Conservation (phyloP, 176 grass and related monocot species). For the Oryza meridionalis region DNA sequence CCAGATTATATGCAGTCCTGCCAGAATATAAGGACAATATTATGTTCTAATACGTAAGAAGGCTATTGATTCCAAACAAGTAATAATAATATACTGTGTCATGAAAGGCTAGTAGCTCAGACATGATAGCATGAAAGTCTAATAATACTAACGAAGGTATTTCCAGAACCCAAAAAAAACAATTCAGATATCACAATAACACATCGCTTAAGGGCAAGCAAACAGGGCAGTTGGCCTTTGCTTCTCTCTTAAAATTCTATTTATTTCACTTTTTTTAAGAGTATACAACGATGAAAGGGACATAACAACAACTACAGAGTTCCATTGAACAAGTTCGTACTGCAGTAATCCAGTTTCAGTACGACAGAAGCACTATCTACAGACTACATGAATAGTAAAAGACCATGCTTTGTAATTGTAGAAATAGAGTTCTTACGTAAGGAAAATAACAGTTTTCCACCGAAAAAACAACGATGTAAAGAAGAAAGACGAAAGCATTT, state of each 20-base stretch:
- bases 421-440: background rate
- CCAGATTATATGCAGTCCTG: slow-evolving; percentile 90
- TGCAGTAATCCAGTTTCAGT: background rate
- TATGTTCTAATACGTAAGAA: slow-evolving; percentile 10
- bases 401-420: background rate
- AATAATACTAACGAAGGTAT: background rate
- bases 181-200: background rate
- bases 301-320: background rate
- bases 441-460: background rate
- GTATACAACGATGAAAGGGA: background rate
- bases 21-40: slow-evolving; percentile 19
- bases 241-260: background rate
- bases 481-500: background rate
- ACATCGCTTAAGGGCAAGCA: background rate
- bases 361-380: background rate
- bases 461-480: background rate
- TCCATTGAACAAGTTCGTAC: background rate
- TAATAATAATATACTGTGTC: slow-evolving; percentile 2
- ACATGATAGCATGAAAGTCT: background rate
- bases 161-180: background rate
- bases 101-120: background rate
- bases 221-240: background rate
- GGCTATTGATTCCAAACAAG: slow-evolving; percentile 7
- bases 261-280: background rate
- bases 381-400: background rate